Percentiles rank a stretch among this genome's conserved stretches.
Conservation (phyloP, 257 asterid species). For the Voacanga thouarsii region DNA sequence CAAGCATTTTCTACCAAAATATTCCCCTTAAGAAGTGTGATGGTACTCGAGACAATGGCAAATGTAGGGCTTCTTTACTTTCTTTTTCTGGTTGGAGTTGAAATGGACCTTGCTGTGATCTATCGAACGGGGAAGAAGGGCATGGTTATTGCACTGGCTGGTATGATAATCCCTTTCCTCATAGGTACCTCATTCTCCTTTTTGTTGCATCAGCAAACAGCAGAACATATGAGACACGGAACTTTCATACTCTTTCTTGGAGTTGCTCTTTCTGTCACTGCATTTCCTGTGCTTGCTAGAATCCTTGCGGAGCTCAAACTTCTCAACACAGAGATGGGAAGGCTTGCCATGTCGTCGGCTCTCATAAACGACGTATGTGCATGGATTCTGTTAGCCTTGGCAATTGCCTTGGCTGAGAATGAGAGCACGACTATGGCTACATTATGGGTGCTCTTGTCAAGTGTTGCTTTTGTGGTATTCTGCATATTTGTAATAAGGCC, state of each 20-base stretch:
- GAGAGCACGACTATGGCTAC: conserved; percentile 57
- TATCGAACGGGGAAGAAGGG: conserved; percentile 66
- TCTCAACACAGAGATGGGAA: conserved; percentile 78
- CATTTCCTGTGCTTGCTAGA: conserved; percentile 91
- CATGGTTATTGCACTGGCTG: conserved; percentile 53
- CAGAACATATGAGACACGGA: conserved; percentile 49
- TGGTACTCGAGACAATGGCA: conserved; percentile 98
- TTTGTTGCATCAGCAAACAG: conserved; percentile 34
- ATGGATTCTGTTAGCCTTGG: conserved; percentile 72
- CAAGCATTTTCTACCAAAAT: conserved; percentile 41
- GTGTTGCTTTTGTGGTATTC: conserved; percentile 46
- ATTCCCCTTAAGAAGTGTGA: conserved; percentile 85
- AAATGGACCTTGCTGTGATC: conserved; percentile 85
- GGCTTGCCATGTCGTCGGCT: conserved; percentile 84
- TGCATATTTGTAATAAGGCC: conserved; percentile 63
- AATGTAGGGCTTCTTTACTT: conserved; percentile 88
- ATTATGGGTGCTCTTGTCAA: conserved; percentile 74
- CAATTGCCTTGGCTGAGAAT: conserved; percentile 84
- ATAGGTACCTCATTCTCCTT: conserved; percentile 68
- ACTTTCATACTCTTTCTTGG: conserved; percentile 92
- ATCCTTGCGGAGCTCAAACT: conserved; percentile 89
- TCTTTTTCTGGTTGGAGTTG: conserved; percentile 86
- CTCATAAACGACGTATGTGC: conserved; percentile 92
- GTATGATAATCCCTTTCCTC: conserved; percentile 77
- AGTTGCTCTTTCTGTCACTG: conserved; percentile 77